These are phyloP conservation scores for Umbilicaria muhlenbergii DNA, from an alignment of 495 filamentous ascomycete species.

Conservation along the genomic window DNA sequence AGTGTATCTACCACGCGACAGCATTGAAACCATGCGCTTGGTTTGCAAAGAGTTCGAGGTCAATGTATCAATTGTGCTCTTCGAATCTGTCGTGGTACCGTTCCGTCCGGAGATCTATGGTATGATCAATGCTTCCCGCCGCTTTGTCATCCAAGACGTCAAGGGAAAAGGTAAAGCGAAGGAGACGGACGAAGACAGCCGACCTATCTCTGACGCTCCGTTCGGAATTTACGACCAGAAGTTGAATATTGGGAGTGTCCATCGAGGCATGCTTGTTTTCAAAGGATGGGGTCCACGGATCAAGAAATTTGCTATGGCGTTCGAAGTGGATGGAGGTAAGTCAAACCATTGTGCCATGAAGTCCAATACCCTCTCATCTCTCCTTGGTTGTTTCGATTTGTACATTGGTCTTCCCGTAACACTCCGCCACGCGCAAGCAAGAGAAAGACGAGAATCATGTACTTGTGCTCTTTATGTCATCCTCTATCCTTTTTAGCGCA, in stretches of 20 bases:
- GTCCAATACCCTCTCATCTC: too few relatives aligned
- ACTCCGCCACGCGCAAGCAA: too few relatives aligned
- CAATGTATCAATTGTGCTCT: constrained; percentile 28
- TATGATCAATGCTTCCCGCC: constrained; percentile 17
- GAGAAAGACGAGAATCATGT: too few relatives aligned
- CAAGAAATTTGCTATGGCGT: constrained; percentile 33
- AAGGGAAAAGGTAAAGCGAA: constrained; percentile 19
- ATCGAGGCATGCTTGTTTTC: constrained; percentile 31
- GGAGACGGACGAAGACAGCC: background rate
- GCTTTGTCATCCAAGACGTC: background rate
- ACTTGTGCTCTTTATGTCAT: too few relatives aligned
- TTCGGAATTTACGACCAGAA: constrained; percentile 2
- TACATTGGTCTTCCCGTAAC: too few relatives aligned
- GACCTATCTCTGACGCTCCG: background rate
- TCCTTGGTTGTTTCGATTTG: too few relatives aligned
- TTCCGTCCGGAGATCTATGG: constrained; percentile 37
- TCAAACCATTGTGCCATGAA: too few relatives aligned
- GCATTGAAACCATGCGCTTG: constrained; percentile 33
- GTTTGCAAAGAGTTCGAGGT: constrained; percentile 36
- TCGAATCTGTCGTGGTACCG: constrained; percentile 34
- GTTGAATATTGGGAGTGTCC: background rate
- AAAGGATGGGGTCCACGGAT: constrained; percentile 33
- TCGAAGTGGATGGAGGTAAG: constrained; percentile 32
- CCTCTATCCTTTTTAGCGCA: too few relatives aligned
- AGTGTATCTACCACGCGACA: constrained; percentile 27